Evolutionary conservation across 2,329 filamentous ascomycete species (phyloP).

Genomic region (Grosmannia huntii): DNA sequence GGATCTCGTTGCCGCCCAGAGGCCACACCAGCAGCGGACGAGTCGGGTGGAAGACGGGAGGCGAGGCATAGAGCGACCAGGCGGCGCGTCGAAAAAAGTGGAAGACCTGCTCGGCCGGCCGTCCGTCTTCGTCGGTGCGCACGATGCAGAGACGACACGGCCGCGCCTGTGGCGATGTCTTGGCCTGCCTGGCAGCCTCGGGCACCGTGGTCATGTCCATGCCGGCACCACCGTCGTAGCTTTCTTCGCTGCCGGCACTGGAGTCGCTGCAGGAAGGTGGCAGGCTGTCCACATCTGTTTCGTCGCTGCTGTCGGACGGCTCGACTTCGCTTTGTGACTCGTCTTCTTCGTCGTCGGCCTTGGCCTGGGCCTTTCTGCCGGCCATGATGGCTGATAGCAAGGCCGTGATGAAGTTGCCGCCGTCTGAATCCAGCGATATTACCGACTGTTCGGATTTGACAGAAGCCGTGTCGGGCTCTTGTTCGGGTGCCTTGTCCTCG

Average conservation of each 20-base stretch:
- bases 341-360: no score
- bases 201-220: not conserved
- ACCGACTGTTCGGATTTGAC: no score
- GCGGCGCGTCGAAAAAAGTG: not conserved
- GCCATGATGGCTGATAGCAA: no score
- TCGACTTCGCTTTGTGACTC: no score
- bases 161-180: not conserved
- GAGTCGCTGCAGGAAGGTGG: no score
- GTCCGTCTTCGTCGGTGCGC: not conserved
- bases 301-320: no score
- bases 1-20: conserved; percentile 1
- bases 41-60: conserved; percentile 1
- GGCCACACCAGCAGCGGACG: conserved; percentile 1
- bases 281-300: no score
- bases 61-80: not conserved
- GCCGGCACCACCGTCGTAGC: not conserved
- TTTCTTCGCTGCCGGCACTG: not conserved
- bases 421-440: no score
- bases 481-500: no score
- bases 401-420: no score
- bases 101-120: not conserved
- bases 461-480: no score
- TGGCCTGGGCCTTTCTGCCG: no score
- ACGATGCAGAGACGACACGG: not conserved
- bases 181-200: not conserved